These are phyloP conservation scores for Friedmanniomyces endolithicus DNA, from an alignment of 495 filamentous ascomycete genomes.

Conservation along the genomic window DNA sequence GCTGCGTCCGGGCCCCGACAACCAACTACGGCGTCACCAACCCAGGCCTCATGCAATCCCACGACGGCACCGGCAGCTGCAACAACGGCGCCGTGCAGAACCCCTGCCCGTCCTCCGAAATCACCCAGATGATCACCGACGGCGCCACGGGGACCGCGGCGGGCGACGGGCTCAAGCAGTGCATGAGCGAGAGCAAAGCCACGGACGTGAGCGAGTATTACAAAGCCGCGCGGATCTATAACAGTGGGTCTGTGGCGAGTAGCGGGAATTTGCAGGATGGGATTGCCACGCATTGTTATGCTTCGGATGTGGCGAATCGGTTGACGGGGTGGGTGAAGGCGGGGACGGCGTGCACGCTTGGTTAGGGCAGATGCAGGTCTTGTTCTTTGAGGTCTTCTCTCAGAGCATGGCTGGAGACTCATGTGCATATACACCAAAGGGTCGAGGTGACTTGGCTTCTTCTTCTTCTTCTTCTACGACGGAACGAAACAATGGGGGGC, in stretches of 20 bases:
- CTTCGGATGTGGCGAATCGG: slow-evolving; percentile 18
- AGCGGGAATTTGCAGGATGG: slow-evolving; percentile 4
- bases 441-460: too few species aligned
- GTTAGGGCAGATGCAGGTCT: neutral
- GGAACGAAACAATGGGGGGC: too few species aligned
- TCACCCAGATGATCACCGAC: slow-evolving; percentile 21
- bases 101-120: slow-evolving; percentile 35
- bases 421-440: too few species aligned
- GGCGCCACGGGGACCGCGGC: slow-evolving; percentile 13
- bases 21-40: slow-evolving; percentile 38
- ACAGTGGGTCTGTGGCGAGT: slow-evolving; percentile 12
- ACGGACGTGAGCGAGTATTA: slow-evolving; percentile 13
- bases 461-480: too few species aligned
- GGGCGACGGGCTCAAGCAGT: slow-evolving; percentile 19
- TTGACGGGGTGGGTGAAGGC: slow-evolving; percentile 18
- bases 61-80: slow-evolving; percentile 14
- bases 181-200: neutral
- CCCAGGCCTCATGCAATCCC: slow-evolving; percentile 43
- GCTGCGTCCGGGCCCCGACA: slow-evolving; percentile 33
- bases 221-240: slow-evolving; percentile 19
- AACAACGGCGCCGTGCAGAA: slow-evolving; percentile 18
- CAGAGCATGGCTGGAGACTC: too few species aligned
- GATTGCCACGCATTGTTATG: slow-evolving; percentile 19
- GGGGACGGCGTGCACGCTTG: slow-evolving; percentile 3
- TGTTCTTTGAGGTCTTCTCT: too few species aligned